Evolutionary conservation across 192 early-diverging fungal species (phyloP).

Genomic region (Coemansia aciculifera): DNA sequence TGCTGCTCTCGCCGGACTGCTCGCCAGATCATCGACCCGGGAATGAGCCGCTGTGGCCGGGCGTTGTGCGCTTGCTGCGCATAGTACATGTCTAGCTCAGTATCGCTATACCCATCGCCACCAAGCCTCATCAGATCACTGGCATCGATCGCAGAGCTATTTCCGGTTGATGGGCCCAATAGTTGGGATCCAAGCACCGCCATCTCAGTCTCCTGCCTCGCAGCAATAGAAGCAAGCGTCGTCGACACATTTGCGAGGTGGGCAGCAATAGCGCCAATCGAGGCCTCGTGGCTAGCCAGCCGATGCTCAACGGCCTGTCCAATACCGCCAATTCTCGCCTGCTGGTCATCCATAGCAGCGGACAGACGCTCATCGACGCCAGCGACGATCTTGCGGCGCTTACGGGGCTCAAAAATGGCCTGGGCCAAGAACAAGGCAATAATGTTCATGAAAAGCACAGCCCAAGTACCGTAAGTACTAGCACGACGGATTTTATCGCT

Average conservation of each 20-base stretch:
- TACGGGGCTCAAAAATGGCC: constrained; percentile 71
- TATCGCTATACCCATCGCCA: constrained; percentile 29
- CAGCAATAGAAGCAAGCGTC: constrained; percentile 16
- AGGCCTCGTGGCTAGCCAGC: constrained; percentile 20
- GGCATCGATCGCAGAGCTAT: background rate
- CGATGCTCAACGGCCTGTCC: background rate
- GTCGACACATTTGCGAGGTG: constrained; percentile 25
- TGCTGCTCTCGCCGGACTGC: background rate
- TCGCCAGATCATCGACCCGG: constrained; percentile 27
- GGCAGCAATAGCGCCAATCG: constrained; percentile 12
- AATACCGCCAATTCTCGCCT: constrained; percentile 8
- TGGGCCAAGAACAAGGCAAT: constrained; percentile 69
- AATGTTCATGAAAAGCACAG: constrained; percentile 67
- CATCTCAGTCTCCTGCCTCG: constrained; percentile 22
- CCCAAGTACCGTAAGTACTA: constrained; percentile 75
- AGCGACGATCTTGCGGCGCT: constrained; percentile 64
- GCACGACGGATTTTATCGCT: constrained; percentile 82
- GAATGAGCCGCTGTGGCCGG: constrained; percentile 10
- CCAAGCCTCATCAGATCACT: constrained; percentile 1
- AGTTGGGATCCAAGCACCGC: constrained; percentile 3
- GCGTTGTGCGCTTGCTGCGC: constrained; percentile 15
- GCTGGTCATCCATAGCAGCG: constrained; percentile 53
- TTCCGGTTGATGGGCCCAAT: background rate
- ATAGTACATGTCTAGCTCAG: constrained; percentile 52
- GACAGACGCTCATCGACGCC: constrained; percentile 66